Conservation (phyloP, 805 yeast species). For the Wickerhamomyces xylosicus region DNA sequence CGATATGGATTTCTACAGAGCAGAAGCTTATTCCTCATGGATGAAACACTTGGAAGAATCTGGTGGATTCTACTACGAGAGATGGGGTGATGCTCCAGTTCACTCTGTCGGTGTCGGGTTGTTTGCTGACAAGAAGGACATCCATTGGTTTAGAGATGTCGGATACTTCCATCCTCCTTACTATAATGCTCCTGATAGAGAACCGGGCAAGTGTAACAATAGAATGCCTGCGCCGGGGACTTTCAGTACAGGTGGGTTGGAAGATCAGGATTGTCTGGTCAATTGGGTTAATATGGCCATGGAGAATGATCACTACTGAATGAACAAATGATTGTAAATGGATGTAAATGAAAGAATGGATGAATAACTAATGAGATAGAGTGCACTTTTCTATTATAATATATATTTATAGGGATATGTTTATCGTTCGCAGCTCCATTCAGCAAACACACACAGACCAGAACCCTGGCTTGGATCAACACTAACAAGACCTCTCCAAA, state of each 20-base stretch:
- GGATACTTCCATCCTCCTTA: constrained; percentile 74
- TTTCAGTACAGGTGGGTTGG: constrained; percentile 40
- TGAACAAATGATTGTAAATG: too few species aligned
- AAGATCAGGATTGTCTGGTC: constrained; percentile 66
- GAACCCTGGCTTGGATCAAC: constrained; percentile 51
- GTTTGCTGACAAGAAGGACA: constrained; percentile 54
- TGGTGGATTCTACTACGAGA: constrained; percentile 81
- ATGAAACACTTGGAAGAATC: constrained; percentile 50
- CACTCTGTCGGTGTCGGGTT: constrained; percentile 66
- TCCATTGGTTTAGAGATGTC: constrained; percentile 85
- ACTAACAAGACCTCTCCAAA: constrained; percentile 75
- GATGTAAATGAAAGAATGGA: not conserved
- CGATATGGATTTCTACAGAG: constrained; percentile 70
- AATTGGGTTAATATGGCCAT: constrained; percentile 50
- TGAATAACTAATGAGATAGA: too few species aligned
- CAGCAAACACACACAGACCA: constrained; percentile 85
- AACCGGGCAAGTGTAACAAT: constrained; percentile 32
- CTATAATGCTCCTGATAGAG: constrained; percentile 59
- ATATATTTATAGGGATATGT: too few species aligned
- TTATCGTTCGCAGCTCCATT: constrained; percentile 56
- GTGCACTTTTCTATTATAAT: too few species aligned
- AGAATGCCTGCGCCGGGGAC: constrained; percentile 27
- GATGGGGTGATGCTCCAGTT: constrained; percentile 95
- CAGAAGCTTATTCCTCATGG: constrained; percentile 57
- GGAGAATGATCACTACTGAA: constrained; percentile 18